phyloP scores from a whole-genome alignment of 148 eudicot genomes.

The Chenopodium suecicum region DNA sequence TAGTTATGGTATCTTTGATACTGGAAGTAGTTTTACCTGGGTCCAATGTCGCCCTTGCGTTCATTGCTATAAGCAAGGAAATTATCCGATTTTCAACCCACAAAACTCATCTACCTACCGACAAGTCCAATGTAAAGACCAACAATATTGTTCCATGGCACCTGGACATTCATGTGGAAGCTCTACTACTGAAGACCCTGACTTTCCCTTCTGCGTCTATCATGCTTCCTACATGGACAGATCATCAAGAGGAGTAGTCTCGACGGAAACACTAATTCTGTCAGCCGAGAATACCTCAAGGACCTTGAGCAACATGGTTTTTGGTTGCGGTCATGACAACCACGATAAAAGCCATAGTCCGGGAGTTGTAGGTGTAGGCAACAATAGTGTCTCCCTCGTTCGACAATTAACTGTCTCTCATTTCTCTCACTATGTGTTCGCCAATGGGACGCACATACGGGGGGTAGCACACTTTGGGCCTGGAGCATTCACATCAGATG shows the following conservation, averaged over 20 bases:
- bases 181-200: constrained; percentile 8
- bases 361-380: constrained; percentile 33
- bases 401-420: constrained; percentile 26
- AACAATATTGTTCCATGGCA: constrained; percentile 19
- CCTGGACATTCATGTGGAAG: constrained; percentile 24
- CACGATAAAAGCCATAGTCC: constrained; percentile 16
- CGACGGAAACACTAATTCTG: constrained; percentile 22
- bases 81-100: constrained; percentile 24
- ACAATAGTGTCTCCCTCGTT: constrained; percentile 15
- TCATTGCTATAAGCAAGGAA: constrained; percentile 27
- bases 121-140: constrained; percentile 11
- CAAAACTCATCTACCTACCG: constrained; percentile 27
- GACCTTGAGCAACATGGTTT: constrained; percentile 14
- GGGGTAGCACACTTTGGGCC: constrained; percentile 30
- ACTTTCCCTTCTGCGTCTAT: constrained; percentile 24
- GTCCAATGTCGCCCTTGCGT: constrained; percentile 32
- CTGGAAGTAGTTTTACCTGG: constrained; percentile 36
- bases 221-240: constrained; percentile 16
- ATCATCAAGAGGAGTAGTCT: constrained; percentile 23
- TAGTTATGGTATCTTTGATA: constrained; percentile 31
- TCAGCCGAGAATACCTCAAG: constrained; percentile 23
- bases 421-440: constrained; percentile 32
- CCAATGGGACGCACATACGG: constrained; percentile 23
- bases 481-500: constrained; percentile 10
- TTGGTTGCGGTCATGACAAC: constrained; percentile 35